phyloP scores from a whole-genome alignment of 345 rosid genomes.

The Boechera divaricarpa region DNA sequence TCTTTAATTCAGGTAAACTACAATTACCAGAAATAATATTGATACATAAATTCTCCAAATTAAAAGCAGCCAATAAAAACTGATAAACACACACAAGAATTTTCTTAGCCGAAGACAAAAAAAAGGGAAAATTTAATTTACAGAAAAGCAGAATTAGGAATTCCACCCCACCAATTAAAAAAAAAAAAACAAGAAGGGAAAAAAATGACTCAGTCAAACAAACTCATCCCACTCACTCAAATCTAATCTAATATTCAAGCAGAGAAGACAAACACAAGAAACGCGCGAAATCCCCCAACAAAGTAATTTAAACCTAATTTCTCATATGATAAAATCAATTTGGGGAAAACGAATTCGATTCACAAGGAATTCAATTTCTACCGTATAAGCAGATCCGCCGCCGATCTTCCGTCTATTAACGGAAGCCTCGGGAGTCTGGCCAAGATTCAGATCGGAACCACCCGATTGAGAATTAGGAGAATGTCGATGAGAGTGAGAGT shows the following conservation, averaged over 20 bases:
- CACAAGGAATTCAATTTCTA: conserved; percentile 37
- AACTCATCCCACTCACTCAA: conserved; percentile 48
- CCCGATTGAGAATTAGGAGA: conserved; percentile 46
- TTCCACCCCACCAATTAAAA: conserved; percentile 33
- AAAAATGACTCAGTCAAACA: conserved; percentile 63
- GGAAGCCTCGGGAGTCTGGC: conserved; percentile 51
- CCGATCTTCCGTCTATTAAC: conserved; percentile 50
- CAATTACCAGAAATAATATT: conserved; percentile 43
- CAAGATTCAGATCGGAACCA: conserved; percentile 55
- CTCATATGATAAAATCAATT: conserved; percentile 9
- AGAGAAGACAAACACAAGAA: conserved; percentile 40
- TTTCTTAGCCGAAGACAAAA: conserved; percentile 18
- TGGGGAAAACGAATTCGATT: neutral
- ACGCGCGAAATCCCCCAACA: conserved; percentile 62
- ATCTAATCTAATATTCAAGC: conserved; percentile 38
- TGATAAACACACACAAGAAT: conserved; percentile 45
- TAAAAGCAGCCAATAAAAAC: conserved; percentile 39
- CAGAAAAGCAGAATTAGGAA: conserved; percentile 46
- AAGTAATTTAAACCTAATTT: conserved; percentile 33
- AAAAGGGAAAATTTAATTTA: conserved; percentile 22
- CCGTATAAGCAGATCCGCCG: conserved; percentile 71
- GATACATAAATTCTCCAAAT: conserved; percentile 19
- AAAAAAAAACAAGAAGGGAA: neutral
- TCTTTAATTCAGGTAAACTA: conserved; percentile 45
- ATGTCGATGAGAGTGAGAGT: conserved; percentile 50